Evolutionary conservation across 1,284 basidiomycete species (phyloP), one percentile per base, ranked within the genome.

Genomic region (Malassezia arunalokei): DNA sequence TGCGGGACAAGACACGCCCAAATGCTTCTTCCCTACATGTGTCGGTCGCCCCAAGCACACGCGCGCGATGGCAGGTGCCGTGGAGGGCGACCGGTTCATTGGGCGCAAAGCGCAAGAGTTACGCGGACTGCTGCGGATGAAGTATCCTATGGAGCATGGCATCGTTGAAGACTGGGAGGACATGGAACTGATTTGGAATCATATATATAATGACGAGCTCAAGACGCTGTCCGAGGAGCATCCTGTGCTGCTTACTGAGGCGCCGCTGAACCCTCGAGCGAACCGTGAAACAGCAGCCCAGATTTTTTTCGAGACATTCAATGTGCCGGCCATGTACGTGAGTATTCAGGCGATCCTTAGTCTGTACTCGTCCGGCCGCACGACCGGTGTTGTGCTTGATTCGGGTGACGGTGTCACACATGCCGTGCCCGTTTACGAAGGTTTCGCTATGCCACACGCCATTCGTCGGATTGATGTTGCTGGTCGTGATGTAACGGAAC

Each of bases 401-500:
- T 96, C 94, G 3, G 94, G 94, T 9, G 94, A 99, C 72, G 94
- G 94, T 20, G 94, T 99, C 2, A 96, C 94, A 17, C 94, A 99
- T 64, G 89, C 94, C 3, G 94, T 99, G 3, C 94, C 94, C 3
- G 94, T 99, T 8, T 99, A 94, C 68, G 94, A 99, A 74, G 94
- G 94, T 0, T 98, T 98, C 77, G 91, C 88, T 8, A 95, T 98
- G 87, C 91, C 92, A 33, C 89, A 98, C 72, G 92, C 94, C 33
- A 92, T 98, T 62, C 83, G 90, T 49, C 78, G 94, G 57, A 79
- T 99, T 54, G 94, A 99, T 73, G 82, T 99, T 6, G 94, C 94
- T 20, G 94, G 94, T 64, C 79, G 90, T 83, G 88, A 74, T 64
- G 87, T 99, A 39, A 98, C 94, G 20, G 90, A 98, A 67, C 83